phyloP scores from a whole-genome alignment of 2,329 filamentous ascomycete genomes.

The Verticillium alfalfae region DNA sequence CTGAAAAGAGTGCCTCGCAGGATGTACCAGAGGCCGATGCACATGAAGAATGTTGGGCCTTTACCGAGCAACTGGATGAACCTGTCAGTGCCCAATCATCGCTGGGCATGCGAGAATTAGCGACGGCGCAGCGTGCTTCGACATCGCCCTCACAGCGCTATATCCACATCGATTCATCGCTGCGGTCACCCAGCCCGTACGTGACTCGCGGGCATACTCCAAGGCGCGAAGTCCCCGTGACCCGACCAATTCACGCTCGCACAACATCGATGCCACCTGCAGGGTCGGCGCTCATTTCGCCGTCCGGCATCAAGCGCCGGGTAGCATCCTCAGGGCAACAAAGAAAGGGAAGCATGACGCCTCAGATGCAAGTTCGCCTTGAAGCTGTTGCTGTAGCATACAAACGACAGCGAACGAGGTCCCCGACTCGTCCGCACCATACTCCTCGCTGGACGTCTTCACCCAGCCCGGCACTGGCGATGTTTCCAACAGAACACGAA shows the following conservation, averaged over 20 bases:
- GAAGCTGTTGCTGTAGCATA: constrained; percentile 11
- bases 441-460: constrained; percentile 52
- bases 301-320: constrained; percentile 35
- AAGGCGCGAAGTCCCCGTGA: constrained; percentile 31
- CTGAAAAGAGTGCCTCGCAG: constrained; percentile 28
- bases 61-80: constrained; percentile 59
- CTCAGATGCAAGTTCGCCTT: constrained; percentile 13
- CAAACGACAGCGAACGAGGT: constrained; percentile 50
- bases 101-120: constrained; percentile 33
- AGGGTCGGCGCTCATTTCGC: constrained; percentile 29
- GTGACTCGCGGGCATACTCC: constrained; percentile 34
- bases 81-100: constrained; percentile 38
- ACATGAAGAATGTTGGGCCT: constrained; percentile 62
- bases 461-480: constrained; percentile 34
- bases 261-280: constrained; percentile 46
- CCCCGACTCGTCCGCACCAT: constrained; percentile 47
- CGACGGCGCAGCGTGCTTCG: constrained; percentile 27
- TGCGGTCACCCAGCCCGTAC: constrained; percentile 26
- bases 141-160: constrained; percentile 35
- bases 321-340: constrained; percentile 34
- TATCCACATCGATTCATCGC: constrained; percentile 28
- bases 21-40: constrained; percentile 57
- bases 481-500: constrained; percentile 18
- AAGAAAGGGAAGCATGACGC: constrained; percentile 1
- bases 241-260: constrained; percentile 42